These are phyloP conservation scores for Actinomortierella ambigua DNA, from an alignment of 371 early-diverging fungal species.

Conservation along the genomic window DNA sequence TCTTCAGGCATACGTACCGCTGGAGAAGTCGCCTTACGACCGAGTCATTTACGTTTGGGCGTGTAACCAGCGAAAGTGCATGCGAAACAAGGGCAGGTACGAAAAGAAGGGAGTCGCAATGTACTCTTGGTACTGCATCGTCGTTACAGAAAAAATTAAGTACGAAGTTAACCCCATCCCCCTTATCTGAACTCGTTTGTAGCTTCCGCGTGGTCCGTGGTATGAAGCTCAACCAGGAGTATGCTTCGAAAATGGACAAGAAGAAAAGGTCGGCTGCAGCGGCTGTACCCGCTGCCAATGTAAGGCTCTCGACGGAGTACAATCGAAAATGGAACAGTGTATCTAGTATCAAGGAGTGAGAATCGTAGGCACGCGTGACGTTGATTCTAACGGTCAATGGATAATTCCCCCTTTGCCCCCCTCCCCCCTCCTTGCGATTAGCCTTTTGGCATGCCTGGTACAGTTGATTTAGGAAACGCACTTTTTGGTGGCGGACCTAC, in stretches of 20 bases:
- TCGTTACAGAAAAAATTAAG: too few relatives aligned
- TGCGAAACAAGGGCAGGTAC: slow-evolving; percentile 72
- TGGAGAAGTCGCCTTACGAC: slow-evolving; percentile 74
- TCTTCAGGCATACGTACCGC: slow-evolving; percentile 76
- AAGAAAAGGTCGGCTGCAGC: slow-evolving; percentile 43
- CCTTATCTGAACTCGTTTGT: too few relatives aligned
- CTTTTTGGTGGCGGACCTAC: slow-evolving; percentile 32
- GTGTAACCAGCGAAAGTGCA: slow-evolving; percentile 74
- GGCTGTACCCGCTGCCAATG: slow-evolving; percentile 17
- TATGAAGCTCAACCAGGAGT: slow-evolving; percentile 68
- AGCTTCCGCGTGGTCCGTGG: slow-evolving; percentile 71
- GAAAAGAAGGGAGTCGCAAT: too few relatives aligned
- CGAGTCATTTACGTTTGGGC: slow-evolving; percentile 81
- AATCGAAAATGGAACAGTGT: too few relatives aligned
- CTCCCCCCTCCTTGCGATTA: slow-evolving; percentile 2
- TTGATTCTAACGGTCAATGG: too few relatives aligned
- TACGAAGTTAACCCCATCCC: too few relatives aligned
- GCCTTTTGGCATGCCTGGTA: slow-evolving; percentile 45
- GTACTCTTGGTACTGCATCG: too few relatives aligned
- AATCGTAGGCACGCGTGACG: background rate
- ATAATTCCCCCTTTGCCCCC: background rate
- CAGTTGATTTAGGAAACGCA: slow-evolving; percentile 34
- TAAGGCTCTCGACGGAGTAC: background rate
- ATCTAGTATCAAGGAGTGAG: too few relatives aligned
- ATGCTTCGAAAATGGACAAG: slow-evolving; percentile 59